Conservation (phyloP, 306 rosid species). For the Prunus persica region Prunus_persica_NCBIv2 NC_034009.1:8854501-8855000, state of each 20-base stretch:
- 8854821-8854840: constrained; percentile 7
- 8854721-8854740: constrained; percentile 48
- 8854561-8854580: constrained; percentile 10
- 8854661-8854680: constrained; percentile 15
- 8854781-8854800: constrained; percentile 16
- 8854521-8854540: constrained; percentile 11
- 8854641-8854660: constrained; percentile 62
- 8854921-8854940: not conserved
- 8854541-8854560: constrained; percentile 3
- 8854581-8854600: not conserved
- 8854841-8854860: not conserved
- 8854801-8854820: constrained; percentile 27
- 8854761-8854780: constrained; percentile 49
- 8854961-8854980: not conserved
- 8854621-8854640: constrained; percentile 52
- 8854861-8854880: not conserved
- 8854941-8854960: not conserved
- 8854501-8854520: not conserved
- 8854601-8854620: constrained; percentile 43
- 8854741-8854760: constrained; percentile 49
- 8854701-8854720: constrained; percentile 55
- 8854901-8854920: not conserved
- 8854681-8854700: constrained; percentile 64
- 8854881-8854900: not conserved
- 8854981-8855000: not conserved